Percentiles rank a stretch among this genome's conserved stretches.
Evolutionary conservation across 129 eudicot species (phyloP).

Genomic region (Flaveria robusta): DNA sequence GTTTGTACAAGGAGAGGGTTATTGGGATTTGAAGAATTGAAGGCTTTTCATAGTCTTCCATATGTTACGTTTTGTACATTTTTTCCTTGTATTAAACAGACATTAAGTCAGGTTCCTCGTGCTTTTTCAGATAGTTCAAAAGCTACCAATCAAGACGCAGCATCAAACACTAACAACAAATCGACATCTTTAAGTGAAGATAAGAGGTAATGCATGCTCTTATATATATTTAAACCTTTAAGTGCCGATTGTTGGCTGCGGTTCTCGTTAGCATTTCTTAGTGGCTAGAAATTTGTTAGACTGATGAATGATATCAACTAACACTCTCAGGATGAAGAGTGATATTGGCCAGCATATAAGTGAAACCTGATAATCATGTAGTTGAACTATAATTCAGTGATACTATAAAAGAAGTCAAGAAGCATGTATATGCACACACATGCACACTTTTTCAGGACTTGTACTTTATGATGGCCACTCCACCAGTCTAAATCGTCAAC

Average conservation of each 20-base stretch:
- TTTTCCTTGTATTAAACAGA: not conserved
- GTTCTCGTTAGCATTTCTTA: not conserved
- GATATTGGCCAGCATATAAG: not conserved
- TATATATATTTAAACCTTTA: not conserved
- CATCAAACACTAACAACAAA: slow-evolving; percentile 39
- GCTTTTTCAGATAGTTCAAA: slow-evolving; percentile 58
- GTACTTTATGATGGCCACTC: too few species aligned
- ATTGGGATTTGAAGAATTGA: slow-evolving; percentile 11
- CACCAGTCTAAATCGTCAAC: too few species aligned
- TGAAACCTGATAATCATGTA: slow-evolving; percentile 8
- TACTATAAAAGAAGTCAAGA: not conserved
- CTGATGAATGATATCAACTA: slow-evolving; percentile 1
- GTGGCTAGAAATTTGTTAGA: not conserved
- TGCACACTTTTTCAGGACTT: too few species aligned
- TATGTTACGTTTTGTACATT: slow-evolving; percentile 13
- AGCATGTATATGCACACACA: not conserved
- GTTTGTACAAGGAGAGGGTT: not conserved
- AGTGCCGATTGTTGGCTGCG: not conserved
- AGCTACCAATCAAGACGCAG: slow-evolving; percentile 43
- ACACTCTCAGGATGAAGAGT: slow-evolving; percentile 10
- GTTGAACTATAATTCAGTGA: not conserved
- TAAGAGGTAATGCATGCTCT: slow-evolving; percentile 44
- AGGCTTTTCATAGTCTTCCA: not conserved
- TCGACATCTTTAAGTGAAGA: slow-evolving; percentile 33
- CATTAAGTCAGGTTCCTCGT: slow-evolving; percentile 19